Conservation (phyloP, 2,329 filamentous ascomycete species). For the Hysterium pulicare region DNA sequence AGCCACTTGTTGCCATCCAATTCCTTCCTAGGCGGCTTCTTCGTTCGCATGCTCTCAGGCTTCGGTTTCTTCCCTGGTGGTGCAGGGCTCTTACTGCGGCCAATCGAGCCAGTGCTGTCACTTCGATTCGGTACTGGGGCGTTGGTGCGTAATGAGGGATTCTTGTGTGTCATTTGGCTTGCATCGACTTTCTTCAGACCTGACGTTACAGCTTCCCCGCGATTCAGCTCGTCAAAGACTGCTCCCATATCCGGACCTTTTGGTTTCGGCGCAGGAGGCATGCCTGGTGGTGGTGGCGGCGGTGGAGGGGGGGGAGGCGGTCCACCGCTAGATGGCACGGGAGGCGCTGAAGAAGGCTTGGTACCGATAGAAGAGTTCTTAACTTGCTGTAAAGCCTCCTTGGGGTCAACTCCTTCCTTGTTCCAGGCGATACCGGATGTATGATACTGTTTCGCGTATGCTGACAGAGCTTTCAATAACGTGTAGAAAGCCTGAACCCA, state of each 20-base stretch:
- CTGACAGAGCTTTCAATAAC: slow-evolving; percentile 77
- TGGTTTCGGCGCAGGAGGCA: slow-evolving; percentile 51
- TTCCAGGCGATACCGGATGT: slow-evolving; percentile 84
- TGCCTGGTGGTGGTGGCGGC: slow-evolving; percentile 29
- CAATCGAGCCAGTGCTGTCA: slow-evolving; percentile 46
- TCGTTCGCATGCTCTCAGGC: slow-evolving; percentile 48
- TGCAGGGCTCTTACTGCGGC: slow-evolving; percentile 75
- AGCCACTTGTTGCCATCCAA: slow-evolving; percentile 80
- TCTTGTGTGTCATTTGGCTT: slow-evolving; percentile 98
- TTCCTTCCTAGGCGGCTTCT: slow-evolving; percentile 48
- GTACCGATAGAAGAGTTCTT: slow-evolving; percentile 41
- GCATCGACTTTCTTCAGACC: slow-evolving; percentile 90
- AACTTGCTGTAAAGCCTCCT: slow-evolving; percentile 63
- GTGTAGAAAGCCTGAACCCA: slow-evolving; percentile 93
- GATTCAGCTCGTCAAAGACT: slow-evolving; percentile 89
- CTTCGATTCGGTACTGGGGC: slow-evolving; percentile 64
- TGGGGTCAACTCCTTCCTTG: slow-evolving; percentile 66
- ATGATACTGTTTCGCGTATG: slow-evolving; percentile 83
- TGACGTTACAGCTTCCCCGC: slow-evolving; percentile 82
- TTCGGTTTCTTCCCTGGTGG: slow-evolving; percentile 65
- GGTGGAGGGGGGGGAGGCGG: slow-evolving; percentile 66
- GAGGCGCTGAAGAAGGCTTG: slow-evolving; percentile 24
- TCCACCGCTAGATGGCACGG: slow-evolving; percentile 60
- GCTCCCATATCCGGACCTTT: slow-evolving; percentile 68
- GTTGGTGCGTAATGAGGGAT: slow-evolving; percentile 74